Evolutionary conservation across 108 stramenopile species (phyloP), one percentile per base, ranked within the genome.

Genomic region (Fragilaria radians): DNA sequence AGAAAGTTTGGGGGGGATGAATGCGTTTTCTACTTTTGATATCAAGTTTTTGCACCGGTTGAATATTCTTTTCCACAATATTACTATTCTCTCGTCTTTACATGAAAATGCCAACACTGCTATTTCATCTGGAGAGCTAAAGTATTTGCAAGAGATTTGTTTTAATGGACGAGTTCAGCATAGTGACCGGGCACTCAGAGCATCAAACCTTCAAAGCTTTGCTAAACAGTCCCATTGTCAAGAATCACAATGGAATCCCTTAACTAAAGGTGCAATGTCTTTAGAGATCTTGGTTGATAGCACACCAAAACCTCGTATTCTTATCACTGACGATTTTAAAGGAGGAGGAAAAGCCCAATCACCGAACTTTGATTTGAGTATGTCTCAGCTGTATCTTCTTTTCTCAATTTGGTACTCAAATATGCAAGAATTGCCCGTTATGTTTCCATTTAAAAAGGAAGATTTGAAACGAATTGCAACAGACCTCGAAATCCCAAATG

Each of bases 391-490:
- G 2, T 88, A 81, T 53, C 62, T 89, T 21, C 46, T 93, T 19
- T 50, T 93, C 57, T 84, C 84, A 4, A 53, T 89, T 32, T 93
- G 85, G 84, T 89, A 76, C 60, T 58, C 61, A n/a, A 93, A 93
- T 58, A 89, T 89, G 88, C 73, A 84, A 54, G 85, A 93, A 54
- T 66, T 93, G 22, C 88, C 88, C 17, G 42, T 77, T 14, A 56
- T 88, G 63, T 93, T 88, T 59, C 84, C 86, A 7, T 81, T 80
- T 34, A 54, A 72, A 19, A 27, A 60, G 0, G 61, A 61, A 23
- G 52, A 73, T 34, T 42, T 89, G 30, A 53, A 79, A 46, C 59
- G 58, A 28, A 68, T 46, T 22, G 77, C 80, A 36, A 68, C 9
- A 4, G 45, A 23, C 46, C 59, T 66, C 28, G 19, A 52, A 42